Evolutionary conservation across 2,329 filamentous ascomycete genomes (phyloP).

Genomic region (Apiospora saccharicola): DNA sequence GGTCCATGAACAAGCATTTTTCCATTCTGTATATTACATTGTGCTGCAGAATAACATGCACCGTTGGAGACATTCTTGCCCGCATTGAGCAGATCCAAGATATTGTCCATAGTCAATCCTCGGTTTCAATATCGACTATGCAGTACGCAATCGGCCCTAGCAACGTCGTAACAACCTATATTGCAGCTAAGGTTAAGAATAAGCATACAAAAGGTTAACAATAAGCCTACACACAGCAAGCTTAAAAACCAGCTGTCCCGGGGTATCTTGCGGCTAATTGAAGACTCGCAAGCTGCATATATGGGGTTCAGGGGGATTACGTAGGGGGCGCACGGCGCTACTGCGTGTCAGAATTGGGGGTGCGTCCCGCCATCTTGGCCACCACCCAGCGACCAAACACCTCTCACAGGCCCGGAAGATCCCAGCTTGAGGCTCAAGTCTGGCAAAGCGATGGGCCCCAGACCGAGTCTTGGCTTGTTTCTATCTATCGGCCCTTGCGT

Average conservation of each 20-base stretch:
- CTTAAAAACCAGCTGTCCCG: background rate
- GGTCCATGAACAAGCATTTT: background rate
- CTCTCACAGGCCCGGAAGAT: background rate
- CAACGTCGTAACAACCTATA: background rate
- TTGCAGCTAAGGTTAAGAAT: background rate
- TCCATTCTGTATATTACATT: background rate
- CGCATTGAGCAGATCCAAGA: background rate
- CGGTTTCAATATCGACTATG: background rate
- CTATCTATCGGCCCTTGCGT: background rate
- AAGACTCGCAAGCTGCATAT: background rate
- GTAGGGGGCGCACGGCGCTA: slow-evolving; percentile 14
- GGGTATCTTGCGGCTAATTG: slow-evolving; percentile 9
- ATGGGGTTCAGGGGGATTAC: background rate
- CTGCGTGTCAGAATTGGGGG: slow-evolving; percentile 8
- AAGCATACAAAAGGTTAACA: background rate
- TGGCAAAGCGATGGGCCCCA: background rate
- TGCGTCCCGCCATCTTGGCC: slow-evolving; percentile 8
- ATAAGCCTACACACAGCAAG: slow-evolving; percentile 3
- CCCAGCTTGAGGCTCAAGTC: slow-evolving; percentile 3
- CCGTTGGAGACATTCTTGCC: no score
- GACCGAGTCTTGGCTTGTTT: slow-evolving; percentile 4
- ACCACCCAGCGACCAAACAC: slow-evolving; percentile 10
- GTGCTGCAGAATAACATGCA: background rate
- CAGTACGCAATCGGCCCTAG: background rate
- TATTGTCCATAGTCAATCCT: background rate